Evolutionary conservation across 148 eudicot genomes (phyloP), one percentile per base, ranked within the genome.

Genomic region (Vaccinium vitisidaea): DNA sequence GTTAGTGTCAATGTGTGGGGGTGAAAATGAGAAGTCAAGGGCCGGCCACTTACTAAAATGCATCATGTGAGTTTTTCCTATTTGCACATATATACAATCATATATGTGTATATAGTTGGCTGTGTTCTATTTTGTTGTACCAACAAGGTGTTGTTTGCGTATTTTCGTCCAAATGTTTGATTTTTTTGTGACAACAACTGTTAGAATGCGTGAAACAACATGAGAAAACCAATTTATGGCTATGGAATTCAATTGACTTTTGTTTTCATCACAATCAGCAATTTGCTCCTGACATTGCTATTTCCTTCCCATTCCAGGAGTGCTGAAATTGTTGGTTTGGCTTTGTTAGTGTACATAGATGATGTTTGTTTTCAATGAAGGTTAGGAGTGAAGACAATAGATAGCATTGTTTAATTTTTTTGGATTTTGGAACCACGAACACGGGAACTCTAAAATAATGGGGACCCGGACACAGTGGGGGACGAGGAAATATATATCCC

Each of bases 1-100:
- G 86, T 84, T 97, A 80, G 89, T 97, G 74, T 88, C 92, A 67
- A 97, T 93, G 98, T 95, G 92, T 84, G 98, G 98, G 48, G 99
- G 98, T 69, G 88, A 89, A 53, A 92, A 90, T 80, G 99, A 97
- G 90, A 91, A 89, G 83, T 86, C 82, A 73, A 92, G 99, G 87
- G 95, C 98, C 10, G 84, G 86, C 63, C 83, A 87, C 83, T 83
- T 95, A 82, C 88, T 93, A 79, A 87, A 91, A 61, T 86, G 78
- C 83, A 89, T 97, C 80, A 91, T 83, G 99, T 96, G 89, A 89
- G 94, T 89, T 73, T 32, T 73, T 73, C 16, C 3, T 15, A 18
- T 70, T 11, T 70, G 10, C 75, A 27, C 70, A 69, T 69, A 27
- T 12, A 69, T 43, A 43, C 46, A 43, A 43, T 43, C 46, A 43